Conservation (phyloP, 2,329 filamentous ascomycete genomes). For the Leptographium procerum region DNA sequence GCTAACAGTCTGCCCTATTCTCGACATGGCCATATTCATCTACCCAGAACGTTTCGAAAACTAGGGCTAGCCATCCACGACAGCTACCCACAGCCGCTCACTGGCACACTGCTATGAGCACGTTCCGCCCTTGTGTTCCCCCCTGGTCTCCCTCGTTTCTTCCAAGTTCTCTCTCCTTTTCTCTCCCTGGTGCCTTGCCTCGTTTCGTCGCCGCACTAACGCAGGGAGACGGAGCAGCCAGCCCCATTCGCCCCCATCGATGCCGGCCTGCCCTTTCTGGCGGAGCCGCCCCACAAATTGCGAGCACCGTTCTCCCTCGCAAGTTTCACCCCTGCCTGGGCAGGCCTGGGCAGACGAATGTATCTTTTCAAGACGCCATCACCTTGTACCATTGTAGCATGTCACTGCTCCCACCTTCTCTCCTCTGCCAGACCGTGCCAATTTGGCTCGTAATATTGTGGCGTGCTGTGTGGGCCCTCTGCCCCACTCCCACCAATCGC, state of each 20-base stretch:
- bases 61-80: neutral
- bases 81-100: neutral
- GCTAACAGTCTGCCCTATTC: too few species aligned
- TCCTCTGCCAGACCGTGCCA: neutral
- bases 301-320: neutral
- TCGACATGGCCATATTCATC: neutral
- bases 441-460: neutral
- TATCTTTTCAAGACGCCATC: neutral
- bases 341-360: neutral
- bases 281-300: neutral
- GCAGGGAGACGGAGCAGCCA: neutral
- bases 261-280: neutral
- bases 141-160: neutral
- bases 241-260: neutral
- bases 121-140: neutral
- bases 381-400: neutral
- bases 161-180: neutral
- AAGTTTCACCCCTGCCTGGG: neutral
- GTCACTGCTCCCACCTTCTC: neutral
- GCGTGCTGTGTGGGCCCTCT: neutral
- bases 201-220: neutral
- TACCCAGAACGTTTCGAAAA: neutral
- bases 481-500: conserved; percentile 1
- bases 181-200: neutral
- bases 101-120: neutral